Conservation (phyloP, 2,329 filamentous ascomycete species). For the Coniochaeta sp. region DNA sequence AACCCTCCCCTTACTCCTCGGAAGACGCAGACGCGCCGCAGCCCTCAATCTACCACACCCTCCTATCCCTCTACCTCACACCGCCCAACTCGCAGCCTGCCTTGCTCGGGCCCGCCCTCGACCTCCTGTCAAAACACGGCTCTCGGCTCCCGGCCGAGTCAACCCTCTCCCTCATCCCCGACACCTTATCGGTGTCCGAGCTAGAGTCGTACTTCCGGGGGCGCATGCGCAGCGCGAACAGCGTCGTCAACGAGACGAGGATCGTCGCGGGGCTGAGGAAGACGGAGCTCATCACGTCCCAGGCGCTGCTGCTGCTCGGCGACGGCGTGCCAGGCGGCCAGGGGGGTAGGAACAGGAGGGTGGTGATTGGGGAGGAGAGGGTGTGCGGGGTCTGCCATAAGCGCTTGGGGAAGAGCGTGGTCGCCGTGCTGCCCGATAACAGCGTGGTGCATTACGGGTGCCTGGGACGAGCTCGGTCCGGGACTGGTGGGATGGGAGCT, state of each 20-base stretch:
- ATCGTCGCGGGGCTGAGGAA: constrained; percentile 71
- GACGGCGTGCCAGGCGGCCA: constrained; percentile 48
- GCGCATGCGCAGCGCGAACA: constrained; percentile 80
- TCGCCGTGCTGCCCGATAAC: constrained; percentile 82
- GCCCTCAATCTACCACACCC: constrained; percentile 83
- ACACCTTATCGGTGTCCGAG: constrained; percentile 67
- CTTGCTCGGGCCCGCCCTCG: constrained; percentile 72
- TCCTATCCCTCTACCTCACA: constrained; percentile 82
- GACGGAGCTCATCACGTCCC: constrained; percentile 70
- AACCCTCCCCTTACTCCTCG: constrained; percentile 11
- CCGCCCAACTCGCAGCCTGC: constrained; percentile 67
- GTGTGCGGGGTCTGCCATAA: constrained; percentile 93
- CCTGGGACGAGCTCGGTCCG: constrained; percentile 39
- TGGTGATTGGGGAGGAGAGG: constrained; percentile 79
- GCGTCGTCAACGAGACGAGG: constrained; percentile 69
- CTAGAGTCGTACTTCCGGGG: constrained; percentile 89
- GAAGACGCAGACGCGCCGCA: constrained; percentile 19
- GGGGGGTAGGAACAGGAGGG: constrained; percentile 52
- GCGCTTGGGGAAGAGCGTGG: constrained; percentile 81
- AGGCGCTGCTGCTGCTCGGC: constrained; percentile 67
- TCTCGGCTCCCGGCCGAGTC: constrained; percentile 82
- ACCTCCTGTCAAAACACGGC: constrained; percentile 85
- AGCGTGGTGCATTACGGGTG: constrained; percentile 78
- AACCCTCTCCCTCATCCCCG: constrained; percentile 79
- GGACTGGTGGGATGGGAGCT: constrained; percentile 1